These are phyloP conservation scores for Neurospora sp. DNA, from an alignment of 495 filamentous ascomycete genomes.

Conservation along the genomic window DNA sequence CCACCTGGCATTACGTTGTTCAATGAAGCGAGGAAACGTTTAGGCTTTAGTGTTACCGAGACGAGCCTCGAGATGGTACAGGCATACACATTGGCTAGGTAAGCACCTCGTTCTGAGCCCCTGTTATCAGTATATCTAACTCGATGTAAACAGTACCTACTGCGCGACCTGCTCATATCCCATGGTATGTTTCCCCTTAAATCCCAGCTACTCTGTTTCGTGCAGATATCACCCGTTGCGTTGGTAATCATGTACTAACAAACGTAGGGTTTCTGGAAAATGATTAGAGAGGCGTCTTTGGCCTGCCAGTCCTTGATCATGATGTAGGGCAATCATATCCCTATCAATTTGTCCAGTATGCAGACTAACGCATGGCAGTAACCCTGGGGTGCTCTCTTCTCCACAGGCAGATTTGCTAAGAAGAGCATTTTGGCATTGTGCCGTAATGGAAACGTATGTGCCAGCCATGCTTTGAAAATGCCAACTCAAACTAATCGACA, in stretches of 20 bases:
- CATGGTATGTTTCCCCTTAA: slow-evolving; percentile 25
- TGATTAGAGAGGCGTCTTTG: slow-evolving; percentile 41
- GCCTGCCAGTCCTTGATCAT: slow-evolving; percentile 43
- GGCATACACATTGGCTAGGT: slow-evolving; percentile 44
- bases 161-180: slow-evolving; percentile 41
- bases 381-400: slow-evolving; percentile 37
- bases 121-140: background rate
- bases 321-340: slow-evolving; percentile 24
- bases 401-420: slow-evolving; percentile 41
- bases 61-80: slow-evolving; percentile 50
- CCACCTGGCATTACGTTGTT: slow-evolving; percentile 50
- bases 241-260: slow-evolving; percentile 2
- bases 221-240: background rate
- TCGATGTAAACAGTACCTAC: slow-evolving; percentile 45
- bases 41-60: slow-evolving; percentile 46
- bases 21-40: slow-evolving; percentile 48
- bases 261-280: slow-evolving; percentile 48
- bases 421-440: slow-evolving; percentile 49
- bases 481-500: background rate
- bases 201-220: background rate
- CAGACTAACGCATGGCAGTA: slow-evolving; percentile 23
- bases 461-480: background rate
- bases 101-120: slow-evolving; percentile 10
- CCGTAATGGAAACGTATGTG: slow-evolving; percentile 46
- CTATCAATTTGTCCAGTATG: background rate